Evolutionary conservation across 139 green algal species (phyloP).

Genomic region (Pseudopediastrum boryanum): DNA sequence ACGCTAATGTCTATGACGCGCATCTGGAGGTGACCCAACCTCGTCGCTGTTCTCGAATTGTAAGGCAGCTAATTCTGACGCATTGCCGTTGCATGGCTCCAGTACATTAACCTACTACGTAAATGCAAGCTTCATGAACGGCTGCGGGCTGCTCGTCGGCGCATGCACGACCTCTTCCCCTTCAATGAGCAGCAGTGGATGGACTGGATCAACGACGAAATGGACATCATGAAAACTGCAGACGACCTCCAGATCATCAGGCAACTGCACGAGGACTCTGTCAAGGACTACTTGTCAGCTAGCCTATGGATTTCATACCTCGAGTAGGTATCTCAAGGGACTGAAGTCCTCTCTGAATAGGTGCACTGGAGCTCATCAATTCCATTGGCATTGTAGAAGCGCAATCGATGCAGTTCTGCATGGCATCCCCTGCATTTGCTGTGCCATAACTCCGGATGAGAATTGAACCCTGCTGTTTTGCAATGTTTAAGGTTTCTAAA

Average conservation of each 20-base stretch:
- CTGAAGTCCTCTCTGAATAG: no score
- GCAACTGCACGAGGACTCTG: conserved; percentile 56
- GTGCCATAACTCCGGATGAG: no score
- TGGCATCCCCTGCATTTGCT: no score
- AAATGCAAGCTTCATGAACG: conserved; percentile 58
- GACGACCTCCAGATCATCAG: conserved; percentile 48
- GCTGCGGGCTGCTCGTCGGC: conserved; percentile 60
- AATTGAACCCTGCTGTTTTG: no score
- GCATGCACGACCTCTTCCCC: conserved; percentile 73
- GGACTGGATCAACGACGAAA: conserved; percentile 84
- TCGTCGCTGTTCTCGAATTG: background rate
- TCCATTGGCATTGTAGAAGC: no score
- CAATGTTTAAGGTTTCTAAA: conserved; percentile 58
- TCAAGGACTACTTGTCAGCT: conserved; percentile 81
- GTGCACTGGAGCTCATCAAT: no score
- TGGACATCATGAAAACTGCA: conserved; percentile 24
- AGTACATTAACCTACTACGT: conserved; percentile 73
- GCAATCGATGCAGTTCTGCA: no score
- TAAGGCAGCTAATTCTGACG: background rate
- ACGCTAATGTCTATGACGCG: conserved; percentile 70
- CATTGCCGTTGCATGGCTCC: background rate
- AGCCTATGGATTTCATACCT: conserved; percentile 74
- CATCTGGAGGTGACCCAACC: conserved; percentile 59
- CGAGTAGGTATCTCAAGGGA: conserved; percentile 16
- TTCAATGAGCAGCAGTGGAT: conserved; percentile 82